Evolutionary conservation across 192 early-diverging fungal species (phyloP).

Genomic region (Chytriomyces hyalinus): DNA sequence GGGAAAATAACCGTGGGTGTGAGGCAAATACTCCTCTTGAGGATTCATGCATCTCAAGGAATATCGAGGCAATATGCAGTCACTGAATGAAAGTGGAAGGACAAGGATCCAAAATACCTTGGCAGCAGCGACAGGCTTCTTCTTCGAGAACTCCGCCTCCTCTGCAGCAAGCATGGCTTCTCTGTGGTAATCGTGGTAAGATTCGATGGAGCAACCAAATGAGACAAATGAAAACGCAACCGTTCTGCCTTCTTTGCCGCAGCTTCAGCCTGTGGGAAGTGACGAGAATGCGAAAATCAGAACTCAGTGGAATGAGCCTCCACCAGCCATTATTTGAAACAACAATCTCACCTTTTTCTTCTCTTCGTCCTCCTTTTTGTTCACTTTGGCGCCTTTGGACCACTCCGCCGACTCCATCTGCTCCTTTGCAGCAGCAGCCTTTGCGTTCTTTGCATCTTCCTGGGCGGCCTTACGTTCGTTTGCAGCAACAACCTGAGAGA

Average conservation of each 20-base stretch:
- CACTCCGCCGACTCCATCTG: slow-evolving; percentile 65
- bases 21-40: too few relatives aligned
- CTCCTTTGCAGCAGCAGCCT: slow-evolving; percentile 59
- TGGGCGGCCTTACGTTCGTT: slow-evolving; percentile 75
- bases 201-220: not conserved
- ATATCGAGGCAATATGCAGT: too few relatives aligned
- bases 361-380: slow-evolving; percentile 49
- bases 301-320: slow-evolving; percentile 1
- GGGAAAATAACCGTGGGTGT: not conserved
- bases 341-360: slow-evolving; percentile 50
- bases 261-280: slow-evolving; percentile 35
- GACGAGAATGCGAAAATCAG: not conserved
- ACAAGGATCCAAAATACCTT: not conserved
- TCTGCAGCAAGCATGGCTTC: slow-evolving; percentile 52
- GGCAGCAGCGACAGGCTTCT: slow-evolving; percentile 15
- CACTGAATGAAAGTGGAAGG: not conserved
- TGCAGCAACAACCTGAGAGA: slow-evolving; percentile 49
- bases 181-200: slow-evolving; percentile 16
- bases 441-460: slow-evolving; percentile 66
- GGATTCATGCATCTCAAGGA: too few relatives aligned
- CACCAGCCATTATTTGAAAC: not conserved
- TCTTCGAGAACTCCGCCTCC: slow-evolving; percentile 38
- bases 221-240: slow-evolving; percentile 14
- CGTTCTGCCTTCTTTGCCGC: slow-evolving; percentile 49
- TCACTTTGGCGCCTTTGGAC: slow-evolving; percentile 69